Conservation (phyloP, 768 basidiomycete genomes). For the Suillus subaureus region DNA sequence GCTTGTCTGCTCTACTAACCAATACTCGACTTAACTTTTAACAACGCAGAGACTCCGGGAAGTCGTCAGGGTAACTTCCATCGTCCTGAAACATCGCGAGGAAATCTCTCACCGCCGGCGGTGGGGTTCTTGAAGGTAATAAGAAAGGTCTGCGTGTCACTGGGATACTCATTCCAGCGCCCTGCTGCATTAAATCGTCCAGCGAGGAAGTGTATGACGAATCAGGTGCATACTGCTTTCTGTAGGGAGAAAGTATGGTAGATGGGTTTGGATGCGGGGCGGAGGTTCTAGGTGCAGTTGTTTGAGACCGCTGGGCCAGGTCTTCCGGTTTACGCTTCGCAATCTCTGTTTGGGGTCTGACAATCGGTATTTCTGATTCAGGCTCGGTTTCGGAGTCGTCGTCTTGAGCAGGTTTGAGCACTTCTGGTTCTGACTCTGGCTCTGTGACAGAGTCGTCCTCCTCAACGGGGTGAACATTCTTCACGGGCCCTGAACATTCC, state of each 20-base stretch:
- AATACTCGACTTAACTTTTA: neutral
- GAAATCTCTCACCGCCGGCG: conserved; percentile 33
- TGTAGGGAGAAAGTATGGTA: conserved; percentile 21
- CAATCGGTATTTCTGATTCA: conserved; percentile 31
- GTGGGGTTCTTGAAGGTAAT: conserved; percentile 20
- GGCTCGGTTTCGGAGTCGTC: conserved; percentile 35
- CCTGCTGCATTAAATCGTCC: conserved; percentile 15
- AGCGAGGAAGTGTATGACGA: conserved; percentile 5
- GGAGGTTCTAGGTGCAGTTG: neutral
- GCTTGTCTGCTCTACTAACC: neutral
- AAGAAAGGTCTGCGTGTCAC: conserved; percentile 7
- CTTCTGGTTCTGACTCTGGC: conserved; percentile 29
- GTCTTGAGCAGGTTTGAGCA: conserved; percentile 3
- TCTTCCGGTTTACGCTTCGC: conserved; percentile 7
- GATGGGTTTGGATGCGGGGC: neutral
- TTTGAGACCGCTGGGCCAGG: conserved; percentile 2
- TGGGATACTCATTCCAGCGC: conserved; percentile 9
- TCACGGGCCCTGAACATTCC: conserved; percentile 8
- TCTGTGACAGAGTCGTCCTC: conserved; percentile 34
- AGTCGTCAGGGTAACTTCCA: conserved; percentile 37
- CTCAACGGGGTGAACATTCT: conserved; percentile 9
- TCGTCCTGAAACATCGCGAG: conserved; percentile 36
- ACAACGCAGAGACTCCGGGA: conserved; percentile 32
- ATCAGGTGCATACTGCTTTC: conserved; percentile 13
- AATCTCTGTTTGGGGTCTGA: conserved; percentile 16